These are phyloP conservation scores for Crithidia acanthocephali DNA, from an alignment of 208 protist species.

Conservation along the genomic window DNA sequence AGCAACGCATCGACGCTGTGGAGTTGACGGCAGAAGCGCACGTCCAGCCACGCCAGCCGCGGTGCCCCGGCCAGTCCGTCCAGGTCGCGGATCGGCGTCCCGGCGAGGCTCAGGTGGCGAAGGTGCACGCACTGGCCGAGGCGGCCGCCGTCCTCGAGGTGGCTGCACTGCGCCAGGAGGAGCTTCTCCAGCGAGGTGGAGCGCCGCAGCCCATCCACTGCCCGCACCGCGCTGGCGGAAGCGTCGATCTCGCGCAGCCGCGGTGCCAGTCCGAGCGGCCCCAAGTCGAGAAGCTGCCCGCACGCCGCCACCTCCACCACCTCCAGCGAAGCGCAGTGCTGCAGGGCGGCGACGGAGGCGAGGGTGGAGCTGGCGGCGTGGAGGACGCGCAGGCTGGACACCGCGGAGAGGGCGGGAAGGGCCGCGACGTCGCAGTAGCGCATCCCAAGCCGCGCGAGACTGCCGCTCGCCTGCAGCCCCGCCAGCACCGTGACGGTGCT, in stretches of 20 bases:
- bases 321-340: constrained; percentile 10
- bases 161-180: constrained; percentile 6
- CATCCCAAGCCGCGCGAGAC: constrained; percentile 17
- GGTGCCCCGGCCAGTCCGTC: constrained; percentile 11
- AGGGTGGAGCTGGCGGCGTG: constrained; percentile 27
- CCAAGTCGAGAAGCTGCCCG: constrained; percentile 20
- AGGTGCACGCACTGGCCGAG: constrained; percentile 19
- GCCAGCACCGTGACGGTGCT: constrained; percentile 30
- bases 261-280: constrained; percentile 19
- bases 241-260: constrained; percentile 18
- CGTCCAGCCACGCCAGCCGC: constrained; percentile 18
- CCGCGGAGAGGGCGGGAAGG: constrained; percentile 5
- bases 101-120: constrained; percentile 8
- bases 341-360: constrained; percentile 22
- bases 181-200: constrained; percentile 18
- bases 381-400: constrained; percentile 20
- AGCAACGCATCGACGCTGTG: constrained; percentile 9
- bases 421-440: constrained; percentile 28
- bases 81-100: not conserved
- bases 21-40: constrained; percentile 29
- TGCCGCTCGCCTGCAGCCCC: constrained; percentile 26
- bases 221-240: constrained; percentile 8
- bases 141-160: constrained; percentile 7
- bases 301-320: constrained; percentile 26
- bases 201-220: constrained; percentile 6